These are phyloP conservation scores for Umbelopsis sp. DNA, from an alignment of 371 early-diverging fungal genomes.

Conservation along the genomic window DNA sequence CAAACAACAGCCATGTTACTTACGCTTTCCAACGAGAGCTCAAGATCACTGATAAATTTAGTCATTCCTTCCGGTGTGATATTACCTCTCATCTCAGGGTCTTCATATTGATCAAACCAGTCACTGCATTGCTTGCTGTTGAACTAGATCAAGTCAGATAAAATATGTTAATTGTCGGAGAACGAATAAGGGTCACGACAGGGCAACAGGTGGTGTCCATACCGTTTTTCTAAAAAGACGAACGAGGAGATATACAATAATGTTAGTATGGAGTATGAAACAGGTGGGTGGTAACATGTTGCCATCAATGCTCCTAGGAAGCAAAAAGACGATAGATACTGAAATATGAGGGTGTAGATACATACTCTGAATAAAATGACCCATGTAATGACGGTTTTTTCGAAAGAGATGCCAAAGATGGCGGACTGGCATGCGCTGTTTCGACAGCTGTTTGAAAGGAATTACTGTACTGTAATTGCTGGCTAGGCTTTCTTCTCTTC, in stretches of 20 bases:
- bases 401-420: background rate
- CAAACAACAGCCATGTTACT: background rate
- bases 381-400: background rate
- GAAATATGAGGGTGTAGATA: background rate
- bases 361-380: conserved; percentile 9
- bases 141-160: conserved; percentile 28
- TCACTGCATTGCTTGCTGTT: conserved; percentile 37
- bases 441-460: conserved; percentile 16
- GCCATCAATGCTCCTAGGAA: background rate
- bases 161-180: background rate
- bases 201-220: conserved; percentile 6
- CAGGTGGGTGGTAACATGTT: background rate
- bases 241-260: background rate
- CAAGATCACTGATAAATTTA: conserved; percentile 47
- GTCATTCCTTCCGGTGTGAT: conserved; percentile 48
- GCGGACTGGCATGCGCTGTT: conserved; percentile 10
- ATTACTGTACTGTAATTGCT: conserved; percentile 21
- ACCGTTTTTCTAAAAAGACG: conserved; percentile 24
- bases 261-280: background rate
- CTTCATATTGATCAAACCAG: conserved; percentile 42
- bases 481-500: background rate
- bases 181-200: background rate
- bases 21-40: conserved; percentile 48
- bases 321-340: no score
- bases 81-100: conserved; percentile 39